A percentile compares a stretch with the other conserved stretches of the same genome.
These are phyloP conservation scores for Colletotrichum filicis DNA, from an alignment of 2,329 filamentous ascomycete species.

Conservation along the genomic window DNA sequence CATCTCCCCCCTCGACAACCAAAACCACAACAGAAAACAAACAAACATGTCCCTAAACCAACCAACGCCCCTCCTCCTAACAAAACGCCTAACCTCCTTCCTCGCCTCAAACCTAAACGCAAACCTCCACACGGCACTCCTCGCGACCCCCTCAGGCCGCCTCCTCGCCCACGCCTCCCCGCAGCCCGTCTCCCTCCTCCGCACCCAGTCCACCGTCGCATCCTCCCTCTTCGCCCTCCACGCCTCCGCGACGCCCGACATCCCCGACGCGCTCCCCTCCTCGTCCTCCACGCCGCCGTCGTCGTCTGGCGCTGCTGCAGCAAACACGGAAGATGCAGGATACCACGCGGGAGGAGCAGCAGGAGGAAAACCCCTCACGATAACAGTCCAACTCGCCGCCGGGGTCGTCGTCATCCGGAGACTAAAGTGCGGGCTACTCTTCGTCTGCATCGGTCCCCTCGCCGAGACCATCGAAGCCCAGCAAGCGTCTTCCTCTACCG, in stretches of 20 bases:
- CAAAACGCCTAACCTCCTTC: constrained; percentile 72
- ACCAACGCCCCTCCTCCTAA: constrained; percentile 70
- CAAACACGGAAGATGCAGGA: constrained; percentile 7
- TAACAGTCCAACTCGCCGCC: constrained; percentile 69
- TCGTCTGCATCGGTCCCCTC: constrained; percentile 68
- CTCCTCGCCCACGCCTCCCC: constrained; percentile 70
- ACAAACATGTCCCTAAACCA: constrained; percentile 47
- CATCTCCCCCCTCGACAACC: background rate
- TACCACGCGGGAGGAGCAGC: background rate
- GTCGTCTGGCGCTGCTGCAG: constrained; percentile 34
- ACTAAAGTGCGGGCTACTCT: constrained; percentile 68
- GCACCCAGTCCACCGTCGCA: constrained; percentile 72
- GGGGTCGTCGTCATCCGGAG: constrained; percentile 69
- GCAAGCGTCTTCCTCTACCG: constrained; percentile 1
- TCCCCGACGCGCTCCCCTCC: constrained; percentile 55
- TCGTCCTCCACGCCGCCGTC: constrained; percentile 40
- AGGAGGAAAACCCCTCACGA: constrained; percentile 50
- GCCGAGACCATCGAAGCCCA: constrained; percentile 39
- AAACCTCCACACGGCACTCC: constrained; percentile 67
- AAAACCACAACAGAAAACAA: background rate
- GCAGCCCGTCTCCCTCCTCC: constrained; percentile 64
- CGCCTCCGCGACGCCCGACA: constrained; percentile 53
- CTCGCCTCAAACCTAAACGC: constrained; percentile 68
- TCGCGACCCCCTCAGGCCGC: constrained; percentile 70
- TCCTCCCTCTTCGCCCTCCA: constrained; percentile 71